A percentile compares a stretch with the other conserved stretches of the same genome.
Conservation (phyloP, 306 rosid species). For the Ormosia semicastrata region DNA sequence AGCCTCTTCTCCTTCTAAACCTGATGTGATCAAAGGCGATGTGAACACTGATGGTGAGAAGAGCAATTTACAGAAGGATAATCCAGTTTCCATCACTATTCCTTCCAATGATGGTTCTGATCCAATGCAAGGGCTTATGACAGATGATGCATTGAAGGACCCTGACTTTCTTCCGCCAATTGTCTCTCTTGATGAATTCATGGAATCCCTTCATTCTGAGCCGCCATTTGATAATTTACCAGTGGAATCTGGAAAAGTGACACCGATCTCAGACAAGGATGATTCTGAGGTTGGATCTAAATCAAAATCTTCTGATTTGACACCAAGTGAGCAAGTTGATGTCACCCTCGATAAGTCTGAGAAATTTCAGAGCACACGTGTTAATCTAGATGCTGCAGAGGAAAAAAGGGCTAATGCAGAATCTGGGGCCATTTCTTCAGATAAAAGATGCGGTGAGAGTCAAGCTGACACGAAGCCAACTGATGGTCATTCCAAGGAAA, state of each 20-base stretch:
- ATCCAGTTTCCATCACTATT: constrained; percentile 48
- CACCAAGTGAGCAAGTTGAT: constrained; percentile 34
- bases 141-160: constrained; percentile 80
- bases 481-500: constrained; percentile 29
- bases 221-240: constrained; percentile 74
- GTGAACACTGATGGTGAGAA: constrained; percentile 35
- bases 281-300: constrained; percentile 44
- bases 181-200: constrained; percentile 90
- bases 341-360: constrained; percentile 27
- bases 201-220: constrained; percentile 82
- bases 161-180: constrained; percentile 80
- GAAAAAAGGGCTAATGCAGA: constrained; percentile 32
- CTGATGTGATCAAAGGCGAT: constrained; percentile 34
- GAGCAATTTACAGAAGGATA: constrained; percentile 37
- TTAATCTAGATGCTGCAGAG: constrained; percentile 21
- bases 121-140: constrained; percentile 76
- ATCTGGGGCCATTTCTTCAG: constrained; percentile 17
- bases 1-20: constrained; percentile 31
- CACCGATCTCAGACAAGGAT: constrained; percentile 43
- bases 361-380: constrained; percentile 25
- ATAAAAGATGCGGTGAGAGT: constrained; percentile 2
- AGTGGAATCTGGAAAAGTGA: constrained; percentile 44
- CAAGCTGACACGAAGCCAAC: constrained; percentile 33
- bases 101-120: constrained; percentile 65
- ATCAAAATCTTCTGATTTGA: constrained; percentile 38